Evolutionary conservation across 805 yeast species (phyloP), one percentile per base, ranked within the genome.

Genomic region (Suhomyces sp.): DNA sequence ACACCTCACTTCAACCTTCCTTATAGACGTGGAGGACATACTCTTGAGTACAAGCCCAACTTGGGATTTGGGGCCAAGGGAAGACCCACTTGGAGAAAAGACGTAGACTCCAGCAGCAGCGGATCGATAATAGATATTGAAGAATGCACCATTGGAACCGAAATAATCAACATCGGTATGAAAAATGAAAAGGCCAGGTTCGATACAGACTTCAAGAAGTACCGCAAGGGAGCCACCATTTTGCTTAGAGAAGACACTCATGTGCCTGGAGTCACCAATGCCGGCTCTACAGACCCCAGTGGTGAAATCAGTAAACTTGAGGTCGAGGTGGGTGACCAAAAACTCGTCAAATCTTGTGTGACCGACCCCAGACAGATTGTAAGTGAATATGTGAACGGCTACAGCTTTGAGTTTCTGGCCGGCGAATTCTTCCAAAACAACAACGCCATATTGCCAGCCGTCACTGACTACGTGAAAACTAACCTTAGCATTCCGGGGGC

Each of bases 371-470:
- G 92, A 65, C 88, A 85, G 53, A 83, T 89, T 48, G 94, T 93
- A 49, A 82, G 83, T 7, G 97, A 92, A 64, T 81, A 80, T 59
- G 80, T 87, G 43, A 79, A 82, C 53, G 96, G 93, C 1, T 83
- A 78, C 67, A 80, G 84, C 47, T 94, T 94, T 69, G 85, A 88
- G 62, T 94, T 89, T 68, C 85, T 91, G 29, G 97, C 97, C 0
- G 96, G 97, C 51, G 97, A 92, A 67, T 94, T 94, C 65, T 94
- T 94, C 77, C 99, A 93, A 71, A 93, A 93, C 72, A 93, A 93
- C 71, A 92, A 91, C 68, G 85, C 96, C 19, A 93, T 94, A 22
- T 73, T 94, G 55, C 97, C 97, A 2, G 67, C 75, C 2, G 96
- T 94, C 17, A 87, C 96, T 4, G 75, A 77, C 40, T 92, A 89